Percentiles rank a stretch among this genome's conserved stretches.
These are phyloP conservation scores for Botrytis pseudocinerea DNA, from an alignment of 2,329 filamentous ascomycete species.

Conservation along the genomic window DNA sequence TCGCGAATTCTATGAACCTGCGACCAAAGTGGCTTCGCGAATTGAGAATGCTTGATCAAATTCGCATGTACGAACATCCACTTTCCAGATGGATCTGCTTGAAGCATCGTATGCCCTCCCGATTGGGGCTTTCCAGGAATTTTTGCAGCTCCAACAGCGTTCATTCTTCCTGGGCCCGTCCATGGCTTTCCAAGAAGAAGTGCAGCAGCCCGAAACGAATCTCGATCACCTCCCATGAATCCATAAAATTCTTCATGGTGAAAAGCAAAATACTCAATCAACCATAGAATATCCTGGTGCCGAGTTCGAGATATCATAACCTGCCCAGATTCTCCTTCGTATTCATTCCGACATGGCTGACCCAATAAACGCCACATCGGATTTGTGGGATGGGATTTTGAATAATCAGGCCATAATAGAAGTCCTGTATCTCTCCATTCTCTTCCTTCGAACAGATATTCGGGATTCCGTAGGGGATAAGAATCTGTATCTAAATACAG, in stretches of 20 bases:
- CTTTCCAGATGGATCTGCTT: constrained; percentile 28
- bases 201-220: constrained; percentile 30
- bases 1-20: constrained; percentile 26
- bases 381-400: constrained; percentile 31
- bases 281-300: constrained; percentile 31
- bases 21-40: constrained; percentile 27
- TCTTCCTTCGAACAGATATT: constrained; percentile 28
- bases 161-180: constrained; percentile 27
- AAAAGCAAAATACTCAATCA: constrained; percentile 31
- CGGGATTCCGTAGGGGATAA: constrained; percentile 27
- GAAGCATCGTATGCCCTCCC: constrained; percentile 33
- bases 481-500: constrained; percentile 32
- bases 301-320: constrained; percentile 27
- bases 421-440: constrained; percentile 30
- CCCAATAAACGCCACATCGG: constrained; percentile 30
- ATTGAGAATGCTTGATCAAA: constrained; percentile 30
- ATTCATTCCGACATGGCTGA: constrained; percentile 28
- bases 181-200: constrained; percentile 27
- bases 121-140: neutral
- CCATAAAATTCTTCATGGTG: constrained; percentile 29
- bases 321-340: constrained; percentile 31
- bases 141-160: constrained; percentile 22
- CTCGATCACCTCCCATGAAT: constrained; percentile 32
- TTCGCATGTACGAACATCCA: constrained; percentile 34
- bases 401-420: constrained; percentile 31